Conservation (phyloP, 2,329 filamentous ascomycete genomes). For the Pseudogymnoascus sp. region DNA sequence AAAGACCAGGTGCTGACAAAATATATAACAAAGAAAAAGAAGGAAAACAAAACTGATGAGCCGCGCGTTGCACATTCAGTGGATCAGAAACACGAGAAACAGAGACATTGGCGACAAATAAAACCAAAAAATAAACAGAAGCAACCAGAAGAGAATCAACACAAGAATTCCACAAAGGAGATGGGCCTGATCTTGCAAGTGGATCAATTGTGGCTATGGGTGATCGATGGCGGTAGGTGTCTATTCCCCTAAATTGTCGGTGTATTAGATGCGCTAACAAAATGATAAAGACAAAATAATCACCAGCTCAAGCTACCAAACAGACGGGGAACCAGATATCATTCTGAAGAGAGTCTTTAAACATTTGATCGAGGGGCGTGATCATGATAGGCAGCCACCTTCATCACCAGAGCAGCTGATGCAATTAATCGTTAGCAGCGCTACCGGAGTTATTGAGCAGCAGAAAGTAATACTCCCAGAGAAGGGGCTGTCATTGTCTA, state of each 20-base stretch:
- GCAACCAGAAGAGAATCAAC: neutral
- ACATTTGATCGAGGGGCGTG: neutral
- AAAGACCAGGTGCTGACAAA: neutral
- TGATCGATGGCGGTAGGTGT: neutral
- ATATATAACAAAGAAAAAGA: neutral
- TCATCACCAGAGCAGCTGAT: neutral
- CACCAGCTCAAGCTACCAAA: constrained; percentile 4
- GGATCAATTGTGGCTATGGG: neutral
- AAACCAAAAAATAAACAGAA: neutral
- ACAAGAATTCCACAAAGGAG: neutral
- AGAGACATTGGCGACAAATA: neutral
- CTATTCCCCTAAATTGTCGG: neutral
- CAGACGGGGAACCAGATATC: neutral
- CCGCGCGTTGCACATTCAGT: neutral
- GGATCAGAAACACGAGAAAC: neutral
- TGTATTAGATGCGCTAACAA: neutral
- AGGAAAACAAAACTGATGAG: neutral
- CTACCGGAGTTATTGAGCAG: neutral
- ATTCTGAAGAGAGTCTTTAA: neutral
- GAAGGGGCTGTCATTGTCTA: neutral
- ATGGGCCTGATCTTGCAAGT: neutral
- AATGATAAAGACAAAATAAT: neutral
- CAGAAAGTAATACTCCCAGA: neutral
- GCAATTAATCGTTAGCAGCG: neutral
- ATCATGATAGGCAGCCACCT: neutral